Percentiles rank a stretch among this genome's conserved stretches.
These are phyloP conservation scores for Fusarium citri DNA, from an alignment of 2,329 filamentous ascomycete species.

Conservation along the genomic window DNA sequence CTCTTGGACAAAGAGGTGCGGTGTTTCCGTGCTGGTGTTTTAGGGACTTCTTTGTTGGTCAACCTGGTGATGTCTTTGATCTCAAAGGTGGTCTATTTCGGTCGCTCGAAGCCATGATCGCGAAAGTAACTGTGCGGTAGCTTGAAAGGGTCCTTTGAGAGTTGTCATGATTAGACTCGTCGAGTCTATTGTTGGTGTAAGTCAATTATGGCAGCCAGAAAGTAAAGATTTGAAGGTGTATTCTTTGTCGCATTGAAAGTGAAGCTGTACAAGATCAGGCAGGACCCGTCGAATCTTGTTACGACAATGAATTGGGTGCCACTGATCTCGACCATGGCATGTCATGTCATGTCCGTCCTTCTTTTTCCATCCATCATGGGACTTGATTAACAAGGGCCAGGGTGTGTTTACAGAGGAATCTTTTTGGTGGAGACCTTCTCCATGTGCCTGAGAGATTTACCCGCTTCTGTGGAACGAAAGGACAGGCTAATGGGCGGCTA, in stretches of 20 bases:
- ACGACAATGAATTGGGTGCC: slow-evolving; percentile 18
- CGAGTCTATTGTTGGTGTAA: slow-evolving; percentile 33
- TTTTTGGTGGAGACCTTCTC: slow-evolving; percentile 16
- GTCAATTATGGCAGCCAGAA: slow-evolving; percentile 16
- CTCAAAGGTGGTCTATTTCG: slow-evolving; percentile 18
- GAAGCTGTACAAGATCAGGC: background rate
- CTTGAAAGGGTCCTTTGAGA: slow-evolving; percentile 29
- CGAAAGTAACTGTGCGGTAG: background rate
- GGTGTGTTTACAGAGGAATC: slow-evolving; percentile 20
- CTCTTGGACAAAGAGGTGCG: slow-evolving; percentile 24
- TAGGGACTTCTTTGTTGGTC: slow-evolving; percentile 36
- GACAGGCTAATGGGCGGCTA: slow-evolving; percentile 22
- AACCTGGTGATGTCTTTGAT: background rate
- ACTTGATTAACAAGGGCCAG: slow-evolving; percentile 16
- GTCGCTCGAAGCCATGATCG: slow-evolving; percentile 2
- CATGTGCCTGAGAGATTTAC: slow-evolving; percentile 39
- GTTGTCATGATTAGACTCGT: slow-evolving; percentile 14
- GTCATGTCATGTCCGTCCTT: slow-evolving; percentile 13
- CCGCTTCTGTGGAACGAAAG: slow-evolving; percentile 41
- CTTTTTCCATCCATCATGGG: slow-evolving; percentile 28
- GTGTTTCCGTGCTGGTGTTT: slow-evolving; percentile 19
- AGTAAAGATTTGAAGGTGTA: background rate
- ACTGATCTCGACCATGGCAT: slow-evolving; percentile 25
- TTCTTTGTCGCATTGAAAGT: slow-evolving; percentile 25
- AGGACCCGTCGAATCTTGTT: background rate